Base-by-base conservation (phyloP, 345 rosid species). In the Euphorbia lathyris region DNA sequence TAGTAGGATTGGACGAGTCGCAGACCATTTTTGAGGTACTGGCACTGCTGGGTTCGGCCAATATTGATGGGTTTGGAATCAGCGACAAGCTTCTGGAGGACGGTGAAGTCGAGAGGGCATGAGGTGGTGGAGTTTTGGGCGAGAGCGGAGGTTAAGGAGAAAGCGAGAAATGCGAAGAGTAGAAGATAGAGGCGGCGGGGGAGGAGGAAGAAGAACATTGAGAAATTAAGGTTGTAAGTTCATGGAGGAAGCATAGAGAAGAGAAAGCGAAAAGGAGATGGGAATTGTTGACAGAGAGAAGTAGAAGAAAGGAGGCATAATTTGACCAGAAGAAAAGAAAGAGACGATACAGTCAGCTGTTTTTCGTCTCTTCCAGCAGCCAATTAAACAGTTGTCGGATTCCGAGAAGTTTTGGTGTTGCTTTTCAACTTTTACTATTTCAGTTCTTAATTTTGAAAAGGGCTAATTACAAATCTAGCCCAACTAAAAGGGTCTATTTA, bases 41-140 rank as follows among this genome's bases (percentile, higher is more conserved):
- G 85, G 81, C 98, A 93, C 55, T 62, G 64, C 68, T 77, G 71
- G 76, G 76, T 2, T 64, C 6, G 13, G 57, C 58, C 73, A 29
- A 65, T n/a, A 3, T 0, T 25, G 60, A 79, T 32, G 30, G 26
- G 11, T 36, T 43, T 14, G 12, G 80, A 36, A 77, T 25, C 36
- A 67, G 76, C 6, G 26, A 71, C 13, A 43, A 83, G 20, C 3
- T 76, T 79, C 48, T 74, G 79, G 34, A 93, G 77, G 68, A 85
- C 67, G 63, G 82, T 70, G 69, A 90, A 88, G 83, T 92, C 82
- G 38, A 92, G 85, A 0, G 96, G 96, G 71, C 96, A 92, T 1
- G 94, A 50, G 9, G 80, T 77, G 78, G 57, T 70, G 77, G 4
- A 71, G 76, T 72, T 63, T 70, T 74, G 85, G 47, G 79, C 68